Base-by-base conservation (phyloP, 495 filamentous ascomycete species). In the Baudoinia panamericana region DNA sequence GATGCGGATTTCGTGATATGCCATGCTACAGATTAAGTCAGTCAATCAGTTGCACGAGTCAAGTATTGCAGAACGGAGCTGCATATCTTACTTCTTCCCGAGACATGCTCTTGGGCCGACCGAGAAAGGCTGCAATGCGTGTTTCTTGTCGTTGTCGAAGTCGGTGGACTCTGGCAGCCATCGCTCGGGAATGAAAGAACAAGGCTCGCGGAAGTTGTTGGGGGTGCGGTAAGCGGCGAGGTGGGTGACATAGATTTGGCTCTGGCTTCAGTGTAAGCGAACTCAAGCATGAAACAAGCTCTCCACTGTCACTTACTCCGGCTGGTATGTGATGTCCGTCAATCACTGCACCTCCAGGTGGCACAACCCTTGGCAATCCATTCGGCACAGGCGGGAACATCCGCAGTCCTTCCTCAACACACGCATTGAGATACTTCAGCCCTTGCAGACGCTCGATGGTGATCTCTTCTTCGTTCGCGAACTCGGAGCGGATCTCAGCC, bases 331-430 rank as follows among this genome's bases (percentile, higher is more conserved):
- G 58, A 11, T 54, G 18, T 3, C 62, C 63, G 36, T 60, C 55
- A 20, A 70, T 57, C 4, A 53, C 32, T 1, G 52, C 52, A 3
- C 68, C 67, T 6, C 50, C 60, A 40, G 63, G 58, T 0, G 69
- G 62, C 0, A 67, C 66, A 21, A 61, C 60, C 0, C 70, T 57
- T 0, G 64, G 60, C 36, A 73, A 66, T 8, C 50, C 56, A 25
- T 64, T 66, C 2, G 47, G 63, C 0, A 67, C 64, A 1, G 70
- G 65, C 0, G 70, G 69, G 37, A 66, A 68, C n/a, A 75, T 54
- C 7, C 72, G 67, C 16, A 72, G 56, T 0, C 66, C 65, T 53
- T 76, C 72, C 15, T 64, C 63, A 9, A 75, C 61, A 36, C 61
- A 67, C 1, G 64, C 66, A 6, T 56, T 56, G 16, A 68, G 49